These are phyloP conservation scores for Rhododendron molle DNA, from an alignment of 148 eudicot species.

Conservation along the genomic window DNA sequence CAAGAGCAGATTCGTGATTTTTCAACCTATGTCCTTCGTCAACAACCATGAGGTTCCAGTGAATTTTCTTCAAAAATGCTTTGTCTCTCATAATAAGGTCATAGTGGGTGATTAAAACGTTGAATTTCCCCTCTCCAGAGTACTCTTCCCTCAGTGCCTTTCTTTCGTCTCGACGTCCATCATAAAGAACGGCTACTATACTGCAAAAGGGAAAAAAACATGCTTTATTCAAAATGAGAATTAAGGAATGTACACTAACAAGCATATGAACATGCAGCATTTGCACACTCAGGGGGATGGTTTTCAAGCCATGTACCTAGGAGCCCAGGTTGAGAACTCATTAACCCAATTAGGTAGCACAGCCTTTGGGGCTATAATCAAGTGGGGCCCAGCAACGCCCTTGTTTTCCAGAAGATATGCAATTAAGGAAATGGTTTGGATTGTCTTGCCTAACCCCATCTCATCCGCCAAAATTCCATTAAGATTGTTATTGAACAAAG, in stretches of 20 bases:
- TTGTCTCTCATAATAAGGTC: constrained; percentile 98
- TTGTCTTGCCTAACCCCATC: constrained; percentile 98
- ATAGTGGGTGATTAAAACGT: constrained; percentile 88
- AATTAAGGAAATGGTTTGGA: constrained; percentile 86
- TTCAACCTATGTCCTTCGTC: constrained; percentile 97
- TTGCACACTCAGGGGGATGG: background rate
- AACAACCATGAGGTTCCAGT: constrained; percentile 93
- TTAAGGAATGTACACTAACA: background rate
- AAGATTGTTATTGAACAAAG: constrained; percentile 89
- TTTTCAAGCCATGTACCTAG: constrained; percentile 46
- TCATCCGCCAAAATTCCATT: constrained; percentile 99
- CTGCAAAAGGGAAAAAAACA: constrained; percentile 39
- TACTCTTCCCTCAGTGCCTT: constrained; percentile 87
- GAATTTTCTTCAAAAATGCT: constrained; percentile 77
- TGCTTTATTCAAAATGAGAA: constrained; percentile 1
- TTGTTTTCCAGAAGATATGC: constrained; percentile 90
- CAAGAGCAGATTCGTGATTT: constrained; percentile 89
- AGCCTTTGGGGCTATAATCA: constrained; percentile 97
- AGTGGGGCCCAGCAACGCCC: constrained; percentile 87
- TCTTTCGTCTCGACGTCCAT: constrained; percentile 78
- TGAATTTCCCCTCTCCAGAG: constrained; percentile 80
- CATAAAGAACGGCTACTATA: constrained; percentile 79
- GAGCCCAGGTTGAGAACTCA: constrained; percentile 90
- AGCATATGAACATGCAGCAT: background rate
- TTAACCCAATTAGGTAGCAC: constrained; percentile 91